phyloP scores from a whole-genome alignment of 768 basidiomycete genomes.

The Termitomyces sp. region DNA sequence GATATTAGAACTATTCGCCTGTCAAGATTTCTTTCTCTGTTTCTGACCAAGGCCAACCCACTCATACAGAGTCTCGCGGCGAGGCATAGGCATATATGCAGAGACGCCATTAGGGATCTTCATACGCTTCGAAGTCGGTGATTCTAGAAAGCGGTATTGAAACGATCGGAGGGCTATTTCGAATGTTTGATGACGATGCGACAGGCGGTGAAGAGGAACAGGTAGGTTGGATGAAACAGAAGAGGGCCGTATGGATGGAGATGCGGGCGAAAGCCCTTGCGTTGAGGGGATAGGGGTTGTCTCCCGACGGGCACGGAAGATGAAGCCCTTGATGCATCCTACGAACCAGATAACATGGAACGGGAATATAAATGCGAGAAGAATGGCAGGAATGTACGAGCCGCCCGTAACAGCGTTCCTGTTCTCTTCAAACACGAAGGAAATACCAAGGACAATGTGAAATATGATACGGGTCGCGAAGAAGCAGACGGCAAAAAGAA shows the following conservation, averaged over 20 bases:
- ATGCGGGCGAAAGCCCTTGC: background rate
- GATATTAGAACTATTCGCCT: background rate
- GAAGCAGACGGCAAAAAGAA: slow-evolving; percentile 42
- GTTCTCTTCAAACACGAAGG: slow-evolving; percentile 22
- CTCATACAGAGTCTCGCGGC: slow-evolving; percentile 12
- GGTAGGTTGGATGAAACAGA: background rate
- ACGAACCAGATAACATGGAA: slow-evolving; percentile 51
- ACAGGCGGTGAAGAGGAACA: background rate
- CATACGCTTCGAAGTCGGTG: background rate
- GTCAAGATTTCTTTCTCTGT: background rate
- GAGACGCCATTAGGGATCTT: background rate
- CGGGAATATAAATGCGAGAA: slow-evolving; percentile 37
- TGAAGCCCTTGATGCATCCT: slow-evolving; percentile 42
- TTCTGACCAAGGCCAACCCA: slow-evolving; percentile 15
- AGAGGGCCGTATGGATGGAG: background rate
- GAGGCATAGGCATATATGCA: slow-evolving; percentile 9
- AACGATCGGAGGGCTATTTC: slow-evolving; percentile 7
- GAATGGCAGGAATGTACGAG: slow-evolving; percentile 30
- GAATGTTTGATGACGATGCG: slow-evolving; percentile 7
- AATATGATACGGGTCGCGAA: slow-evolving; percentile 46
- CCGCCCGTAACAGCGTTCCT: slow-evolving; percentile 23
- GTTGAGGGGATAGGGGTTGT: background rate
- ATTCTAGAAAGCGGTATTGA: slow-evolving; percentile 1
- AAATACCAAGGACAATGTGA: slow-evolving; percentile 32
- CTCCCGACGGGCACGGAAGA: slow-evolving; percentile 18